phyloP scores from a whole-genome alignment of 768 basidiomycete genomes.

The Phlegmacium glaucopus region DNA sequence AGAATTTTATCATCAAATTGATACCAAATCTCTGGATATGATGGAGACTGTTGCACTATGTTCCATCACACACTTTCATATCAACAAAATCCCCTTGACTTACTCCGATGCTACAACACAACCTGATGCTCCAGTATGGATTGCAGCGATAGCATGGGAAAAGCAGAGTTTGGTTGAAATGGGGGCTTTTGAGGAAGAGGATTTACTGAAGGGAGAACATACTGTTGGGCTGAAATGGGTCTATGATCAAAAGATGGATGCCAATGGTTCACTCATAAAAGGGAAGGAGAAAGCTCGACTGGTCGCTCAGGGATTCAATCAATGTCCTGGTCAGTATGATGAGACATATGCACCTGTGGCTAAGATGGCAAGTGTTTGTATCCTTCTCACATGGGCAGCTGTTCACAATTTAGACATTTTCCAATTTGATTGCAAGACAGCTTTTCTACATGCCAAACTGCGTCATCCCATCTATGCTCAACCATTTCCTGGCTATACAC shows the following conservation, averaged over 20 bases:
- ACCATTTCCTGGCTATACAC: neutral
- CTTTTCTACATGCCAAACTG: neutral
- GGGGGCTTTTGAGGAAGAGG: constrained; percentile 1
- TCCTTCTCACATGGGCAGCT: constrained; percentile 2
- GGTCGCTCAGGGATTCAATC: constrained; percentile 12
- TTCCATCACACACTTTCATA: too few relatives aligned
- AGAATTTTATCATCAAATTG: too few relatives aligned
- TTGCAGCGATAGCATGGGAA: constrained; percentile 4
- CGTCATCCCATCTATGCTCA: neutral
- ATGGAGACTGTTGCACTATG: too few relatives aligned
- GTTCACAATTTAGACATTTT: neutral
- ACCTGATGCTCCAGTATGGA: constrained; percentile 4
- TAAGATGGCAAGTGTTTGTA: constrained; percentile 10
- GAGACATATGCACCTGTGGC: too few relatives aligned
- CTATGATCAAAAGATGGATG: constrained; percentile 32
- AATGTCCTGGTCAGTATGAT: constrained; percentile 2
- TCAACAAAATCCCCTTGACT: neutral
- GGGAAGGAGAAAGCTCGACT: constrained; percentile 12
- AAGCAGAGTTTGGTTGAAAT: neutral
- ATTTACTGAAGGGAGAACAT: neutral
- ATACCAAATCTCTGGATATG: too few relatives aligned
- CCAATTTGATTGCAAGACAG: constrained; percentile 2
- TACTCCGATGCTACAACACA: constrained; percentile 1
- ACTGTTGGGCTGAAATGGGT: constrained; percentile 26
- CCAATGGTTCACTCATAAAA: constrained; percentile 24